These are phyloP conservation scores for Termitomyces sp. DNA, from an alignment of 768 basidiomycete species.

Conservation along the genomic window DNA sequence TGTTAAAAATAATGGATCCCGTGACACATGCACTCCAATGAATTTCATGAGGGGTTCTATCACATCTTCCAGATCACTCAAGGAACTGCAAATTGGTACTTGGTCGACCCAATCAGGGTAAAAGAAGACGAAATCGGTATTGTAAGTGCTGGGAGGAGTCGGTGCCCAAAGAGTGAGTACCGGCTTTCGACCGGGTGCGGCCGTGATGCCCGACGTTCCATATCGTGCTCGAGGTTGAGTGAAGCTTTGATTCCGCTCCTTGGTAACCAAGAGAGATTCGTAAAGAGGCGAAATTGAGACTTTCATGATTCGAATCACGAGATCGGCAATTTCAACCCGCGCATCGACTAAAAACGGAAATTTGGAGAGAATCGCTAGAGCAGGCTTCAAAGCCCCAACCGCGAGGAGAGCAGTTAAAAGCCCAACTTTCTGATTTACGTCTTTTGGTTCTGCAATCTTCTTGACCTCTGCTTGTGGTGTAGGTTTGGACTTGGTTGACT, in stretches of 20 bases:
- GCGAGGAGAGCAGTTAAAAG: conserved; percentile 78
- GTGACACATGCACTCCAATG: conserved; percentile 74
- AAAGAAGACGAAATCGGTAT: conserved; percentile 84
- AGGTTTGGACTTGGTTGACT: conserved; percentile 32
- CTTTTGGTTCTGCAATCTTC: conserved; percentile 28
- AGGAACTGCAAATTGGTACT: conserved; percentile 56
- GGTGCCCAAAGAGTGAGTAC: conserved; percentile 76
- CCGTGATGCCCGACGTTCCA: conserved; percentile 48
- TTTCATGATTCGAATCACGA: conserved; percentile 73
- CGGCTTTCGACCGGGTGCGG: conserved; percentile 53
- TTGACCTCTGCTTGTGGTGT: conserved; percentile 32
- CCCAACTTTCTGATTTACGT: conserved; percentile 75
- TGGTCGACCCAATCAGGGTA: conserved; percentile 78
- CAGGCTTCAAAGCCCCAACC: conserved; percentile 77
- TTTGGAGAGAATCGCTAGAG: conserved; percentile 72
- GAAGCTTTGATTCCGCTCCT: conserved; percentile 60
- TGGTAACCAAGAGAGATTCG: conserved; percentile 42
- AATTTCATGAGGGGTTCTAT: conserved; percentile 78
- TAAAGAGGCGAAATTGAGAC: conserved; percentile 70
- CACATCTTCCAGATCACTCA: conserved; percentile 70
- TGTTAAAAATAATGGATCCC: conserved; percentile 72
- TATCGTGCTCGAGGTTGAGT: conserved; percentile 60
- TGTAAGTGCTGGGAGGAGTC: conserved; percentile 70
- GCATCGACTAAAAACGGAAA: conserved; percentile 84
- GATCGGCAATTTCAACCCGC: conserved; percentile 79